Percentiles rank a stretch among this genome's conserved stretches.
Evolutionary conservation across 768 basidiomycete genomes (phyloP).

Genomic region (Lyophyllum atratum): DNA sequence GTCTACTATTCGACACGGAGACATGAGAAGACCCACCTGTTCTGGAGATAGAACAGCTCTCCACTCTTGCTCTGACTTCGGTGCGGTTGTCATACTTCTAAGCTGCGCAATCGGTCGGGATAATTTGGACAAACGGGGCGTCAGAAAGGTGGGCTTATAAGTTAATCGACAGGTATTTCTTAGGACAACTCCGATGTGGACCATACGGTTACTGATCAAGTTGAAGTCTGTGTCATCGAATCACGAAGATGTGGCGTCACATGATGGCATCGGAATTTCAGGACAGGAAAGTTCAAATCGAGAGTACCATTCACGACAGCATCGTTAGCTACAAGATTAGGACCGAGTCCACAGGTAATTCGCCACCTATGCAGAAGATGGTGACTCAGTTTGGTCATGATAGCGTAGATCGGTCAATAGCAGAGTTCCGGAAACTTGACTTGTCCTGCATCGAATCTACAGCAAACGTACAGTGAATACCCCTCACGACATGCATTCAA

Average conservation of each 20-base stretch:
- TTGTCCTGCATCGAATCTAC: slow-evolving; percentile 89
- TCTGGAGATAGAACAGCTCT: slow-evolving; percentile 75
- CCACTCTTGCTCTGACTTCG: slow-evolving; percentile 82
- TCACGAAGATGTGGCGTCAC: slow-evolving; percentile 3
- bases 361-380: background rate
- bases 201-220: slow-evolving; percentile 10
- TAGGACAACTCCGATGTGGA: slow-evolving; percentile 9
- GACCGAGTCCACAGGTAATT: background rate
- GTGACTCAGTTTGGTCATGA: slow-evolving; percentile 15
- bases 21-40: slow-evolving; percentile 57
- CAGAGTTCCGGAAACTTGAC: slow-evolving; percentile 78
- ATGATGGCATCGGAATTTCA: background rate
- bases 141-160: background rate
- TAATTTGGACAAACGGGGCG: background rate
- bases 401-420: slow-evolving; percentile 46
- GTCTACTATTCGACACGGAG: background rate
- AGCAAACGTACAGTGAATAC: background rate
- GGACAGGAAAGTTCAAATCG: background rate
- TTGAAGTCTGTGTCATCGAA: background rate
- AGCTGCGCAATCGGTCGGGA: slow-evolving; percentile 2
- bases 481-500: background rate
- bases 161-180: slow-evolving; percentile 2
- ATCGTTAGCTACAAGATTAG: background rate
- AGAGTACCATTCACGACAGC: background rate
- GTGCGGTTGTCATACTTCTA: slow-evolving; percentile 38